Conservation (phyloP, 2,329 filamentous ascomycete genomes). For the Gaeumannomyces tritici region DNA sequence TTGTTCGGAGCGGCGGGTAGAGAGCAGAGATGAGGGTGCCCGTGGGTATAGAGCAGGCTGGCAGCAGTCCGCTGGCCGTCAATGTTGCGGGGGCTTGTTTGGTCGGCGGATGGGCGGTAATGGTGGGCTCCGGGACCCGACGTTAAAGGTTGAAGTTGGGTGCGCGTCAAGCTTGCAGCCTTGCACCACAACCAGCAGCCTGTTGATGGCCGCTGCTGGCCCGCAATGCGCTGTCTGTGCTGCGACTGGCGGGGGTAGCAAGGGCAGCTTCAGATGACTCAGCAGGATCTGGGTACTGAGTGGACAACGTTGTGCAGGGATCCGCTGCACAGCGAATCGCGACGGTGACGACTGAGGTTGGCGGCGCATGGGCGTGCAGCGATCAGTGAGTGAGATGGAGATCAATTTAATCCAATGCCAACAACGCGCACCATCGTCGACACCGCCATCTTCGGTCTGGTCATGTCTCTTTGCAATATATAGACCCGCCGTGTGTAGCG, state of each 20-base stretch:
- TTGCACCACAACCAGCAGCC: slow-evolving; percentile 21
- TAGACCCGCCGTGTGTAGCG: neutral
- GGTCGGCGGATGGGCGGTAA: neutral
- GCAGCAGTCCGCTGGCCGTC: neutral
- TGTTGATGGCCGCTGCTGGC: slow-evolving; percentile 1
- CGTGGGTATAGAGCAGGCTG: neutral
- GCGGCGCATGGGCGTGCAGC: neutral
- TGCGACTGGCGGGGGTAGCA: slow-evolving; percentile 5
- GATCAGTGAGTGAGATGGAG: neutral
- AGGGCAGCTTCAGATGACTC: slow-evolving; percentile 32
- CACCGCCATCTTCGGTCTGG: neutral
- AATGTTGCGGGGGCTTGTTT: neutral
- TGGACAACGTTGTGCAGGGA: neutral
- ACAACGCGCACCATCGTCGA: neutral
- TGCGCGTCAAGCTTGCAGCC: slow-evolving; percentile 38
- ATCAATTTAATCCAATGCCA: neutral
- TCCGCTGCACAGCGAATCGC: neutral
- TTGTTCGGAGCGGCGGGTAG: neutral
- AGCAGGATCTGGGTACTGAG: slow-evolving; percentile 11
- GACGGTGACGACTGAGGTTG: neutral
- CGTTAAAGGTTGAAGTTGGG: slow-evolving; percentile 4
- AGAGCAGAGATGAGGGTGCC: neutral
- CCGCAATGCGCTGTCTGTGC: neutral
- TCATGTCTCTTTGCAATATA: neutral
- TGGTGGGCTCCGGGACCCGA: neutral